These are phyloP conservation scores for Colletotrichum lentis DNA, from an alignment of 2,329 filamentous ascomycete species.

Conservation along the genomic window DNA sequence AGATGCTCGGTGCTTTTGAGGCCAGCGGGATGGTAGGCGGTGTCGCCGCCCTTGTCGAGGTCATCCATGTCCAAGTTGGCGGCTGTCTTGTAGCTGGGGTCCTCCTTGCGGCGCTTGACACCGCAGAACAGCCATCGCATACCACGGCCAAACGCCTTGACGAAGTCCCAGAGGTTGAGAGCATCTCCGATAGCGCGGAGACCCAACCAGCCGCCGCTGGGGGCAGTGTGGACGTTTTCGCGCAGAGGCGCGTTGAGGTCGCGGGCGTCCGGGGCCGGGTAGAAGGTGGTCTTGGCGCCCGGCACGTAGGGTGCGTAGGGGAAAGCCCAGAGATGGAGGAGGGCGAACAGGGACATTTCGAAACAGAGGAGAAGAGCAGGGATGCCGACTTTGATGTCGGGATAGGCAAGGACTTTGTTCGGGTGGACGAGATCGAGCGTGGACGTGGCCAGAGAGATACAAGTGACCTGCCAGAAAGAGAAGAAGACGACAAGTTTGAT, in stretches of 20 bases:
- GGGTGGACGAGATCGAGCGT: conserved; percentile 69
- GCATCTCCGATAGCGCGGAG: conserved; percentile 73
- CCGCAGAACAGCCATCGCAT: conserved; percentile 84
- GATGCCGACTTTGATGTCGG: conserved; percentile 83
- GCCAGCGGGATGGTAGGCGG: conserved; percentile 41
- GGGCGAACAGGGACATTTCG: conserved; percentile 83
- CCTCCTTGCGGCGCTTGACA: conserved; percentile 65
- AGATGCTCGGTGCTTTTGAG: conserved; percentile 51
- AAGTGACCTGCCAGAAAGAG: conserved; percentile 80
- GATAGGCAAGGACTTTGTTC: conserved; percentile 69
- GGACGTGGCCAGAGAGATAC: conserved; percentile 62
- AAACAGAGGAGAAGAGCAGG: conserved; percentile 80
- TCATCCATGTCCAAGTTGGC: conserved; percentile 50
- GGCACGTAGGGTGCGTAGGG: conserved; percentile 74
- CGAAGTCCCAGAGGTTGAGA: conserved; percentile 82
- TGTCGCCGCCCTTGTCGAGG: conserved; percentile 45
- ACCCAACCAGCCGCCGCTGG: conserved; percentile 71
- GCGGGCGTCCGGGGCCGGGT: conserved; percentile 54
- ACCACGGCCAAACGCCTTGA: conserved; percentile 80
- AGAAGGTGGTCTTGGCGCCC: conserved; percentile 55
- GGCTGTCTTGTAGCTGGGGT: conserved; percentile 59
- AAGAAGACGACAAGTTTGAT: conserved; percentile 94
- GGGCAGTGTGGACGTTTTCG: conserved; percentile 57
- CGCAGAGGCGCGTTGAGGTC: conserved; percentile 51
- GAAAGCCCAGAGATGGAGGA: conserved; percentile 85